A percentile compares a stretch with the other conserved stretches of the same genome.
Conservation (phyloP, 1,139 yeast genomes). For the Yamadazyma pseudoaaseri region DNA sequence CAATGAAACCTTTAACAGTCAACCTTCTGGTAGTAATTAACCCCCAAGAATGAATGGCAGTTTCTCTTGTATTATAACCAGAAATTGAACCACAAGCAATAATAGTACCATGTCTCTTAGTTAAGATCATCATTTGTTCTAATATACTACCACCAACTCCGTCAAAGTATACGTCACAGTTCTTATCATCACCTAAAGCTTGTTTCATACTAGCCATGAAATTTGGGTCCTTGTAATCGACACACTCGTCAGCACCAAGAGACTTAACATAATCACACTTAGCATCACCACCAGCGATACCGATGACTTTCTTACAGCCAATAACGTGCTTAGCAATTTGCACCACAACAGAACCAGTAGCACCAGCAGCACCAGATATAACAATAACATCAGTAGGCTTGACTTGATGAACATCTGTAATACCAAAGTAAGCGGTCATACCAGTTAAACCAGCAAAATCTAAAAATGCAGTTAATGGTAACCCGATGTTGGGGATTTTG, state of each 20-base stretch:
- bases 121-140: slow-evolving; percentile 41
- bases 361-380: slow-evolving; percentile 69
- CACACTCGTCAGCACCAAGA: slow-evolving; percentile 53
- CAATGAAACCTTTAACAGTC: slow-evolving; percentile 48
- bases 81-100: slow-evolving; percentile 65
- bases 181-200: slow-evolving; percentile 43
- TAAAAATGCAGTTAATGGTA: slow-evolving; percentile 27
- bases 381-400: slow-evolving; percentile 35
- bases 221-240: slow-evolving; percentile 53
- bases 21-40: slow-evolving; percentile 48
- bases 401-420: slow-evolving; percentile 43
- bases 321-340: slow-evolving; percentile 56
- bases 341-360: slow-evolving; percentile 62
- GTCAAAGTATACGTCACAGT: slow-evolving; percentile 51
- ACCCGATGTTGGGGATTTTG: slow-evolving; percentile 23
- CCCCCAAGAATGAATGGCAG: slow-evolving; percentile 37
- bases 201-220: slow-evolving; percentile 41
- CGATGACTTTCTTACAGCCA: slow-evolving; percentile 58
- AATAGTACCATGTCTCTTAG: slow-evolving; percentile 44
- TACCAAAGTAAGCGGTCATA: slow-evolving; percentile 62
- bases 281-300: slow-evolving; percentile 61
- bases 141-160: slow-evolving; percentile 66
- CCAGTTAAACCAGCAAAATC: slow-evolving; percentile 52
- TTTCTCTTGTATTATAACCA: slow-evolving; percentile 49
- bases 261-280: slow-evolving; percentile 56